These are phyloP conservation scores for Pichia insulana DNA, from an alignment of 805 yeast genomes.

Conservation along the genomic window DNA sequence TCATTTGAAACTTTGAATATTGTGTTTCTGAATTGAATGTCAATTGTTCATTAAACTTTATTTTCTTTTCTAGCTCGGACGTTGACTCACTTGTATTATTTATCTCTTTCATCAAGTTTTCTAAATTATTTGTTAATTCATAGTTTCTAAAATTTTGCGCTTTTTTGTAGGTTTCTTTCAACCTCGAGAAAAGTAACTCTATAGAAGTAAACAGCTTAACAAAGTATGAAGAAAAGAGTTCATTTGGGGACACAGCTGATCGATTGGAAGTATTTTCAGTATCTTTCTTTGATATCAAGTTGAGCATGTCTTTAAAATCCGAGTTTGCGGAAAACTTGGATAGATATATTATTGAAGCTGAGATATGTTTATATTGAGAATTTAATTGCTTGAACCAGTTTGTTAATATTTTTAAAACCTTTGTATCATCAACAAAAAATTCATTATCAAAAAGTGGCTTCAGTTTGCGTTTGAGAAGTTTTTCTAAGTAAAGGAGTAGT, in stretches of 20 bases:
- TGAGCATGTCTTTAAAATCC: conserved; percentile 21
- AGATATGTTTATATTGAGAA: conserved; percentile 20
- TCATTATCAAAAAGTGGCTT: conserved; percentile 23
- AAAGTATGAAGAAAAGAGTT: conserved; percentile 25
- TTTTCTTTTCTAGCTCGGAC: conserved; percentile 25
- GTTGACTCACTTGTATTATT: conserved; percentile 25
- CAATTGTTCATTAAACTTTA: conserved; percentile 24
- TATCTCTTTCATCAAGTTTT: conserved; percentile 15
- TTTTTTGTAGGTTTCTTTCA: conserved; percentile 19
- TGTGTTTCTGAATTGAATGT: conserved; percentile 21
- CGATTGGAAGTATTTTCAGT: conserved; percentile 18
- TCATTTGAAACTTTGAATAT: conserved; percentile 24
- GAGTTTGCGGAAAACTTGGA: conserved; percentile 22
- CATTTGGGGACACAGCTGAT: conserved; percentile 22
- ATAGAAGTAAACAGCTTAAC: conserved; percentile 25
- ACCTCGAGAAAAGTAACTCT: conserved; percentile 18
- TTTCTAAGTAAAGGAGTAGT: conserved; percentile 20
- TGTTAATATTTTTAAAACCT: conserved; percentile 18
- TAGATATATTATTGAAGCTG: conserved; percentile 24
- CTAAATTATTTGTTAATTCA: conserved; percentile 14
- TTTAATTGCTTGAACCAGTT: conserved; percentile 24
- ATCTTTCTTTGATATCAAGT: conserved; percentile 12
- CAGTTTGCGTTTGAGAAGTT: conserved; percentile 17
- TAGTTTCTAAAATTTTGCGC: conserved; percentile 11
- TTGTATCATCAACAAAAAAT: conserved; percentile 23